Percentiles rank a stretch among this genome's conserved stretches.
Evolutionary conservation across 2,329 filamentous ascomycete genomes (phyloP).

Genomic region (Trichoderma polysporum): DNA sequence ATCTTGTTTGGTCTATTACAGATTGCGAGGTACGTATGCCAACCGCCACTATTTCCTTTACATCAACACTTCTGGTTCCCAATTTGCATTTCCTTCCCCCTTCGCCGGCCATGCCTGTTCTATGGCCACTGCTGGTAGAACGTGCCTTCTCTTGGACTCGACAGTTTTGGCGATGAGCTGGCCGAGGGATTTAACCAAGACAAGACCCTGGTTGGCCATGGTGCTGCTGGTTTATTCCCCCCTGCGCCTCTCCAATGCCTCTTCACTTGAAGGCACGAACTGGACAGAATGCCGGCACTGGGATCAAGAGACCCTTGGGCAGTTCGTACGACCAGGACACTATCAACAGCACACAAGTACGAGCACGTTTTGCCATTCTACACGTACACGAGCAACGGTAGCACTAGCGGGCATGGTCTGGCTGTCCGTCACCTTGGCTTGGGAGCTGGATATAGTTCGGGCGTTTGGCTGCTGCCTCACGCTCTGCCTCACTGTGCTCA

Average conservation of each 20-base stretch:
- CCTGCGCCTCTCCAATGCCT: background rate
- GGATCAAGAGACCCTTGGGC: background rate
- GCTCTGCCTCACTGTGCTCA: background rate
- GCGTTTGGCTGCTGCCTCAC: background rate
- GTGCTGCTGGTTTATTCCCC: background rate
- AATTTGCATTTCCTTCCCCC: background rate
- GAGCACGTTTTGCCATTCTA: background rate
- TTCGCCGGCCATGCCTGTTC: background rate
- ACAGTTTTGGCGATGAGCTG: background rate
- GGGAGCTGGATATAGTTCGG: conserved; percentile 1
- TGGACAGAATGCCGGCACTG: background rate
- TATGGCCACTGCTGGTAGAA: background rate
- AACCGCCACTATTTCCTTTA: background rate
- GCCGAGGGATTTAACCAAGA: background rate
- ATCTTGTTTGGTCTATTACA: background rate
- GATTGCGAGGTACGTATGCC: conserved; percentile 8
- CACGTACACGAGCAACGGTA: background rate
- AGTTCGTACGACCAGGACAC: conserved; percentile 2
- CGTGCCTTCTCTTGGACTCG: background rate
- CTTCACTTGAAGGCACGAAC: background rate
- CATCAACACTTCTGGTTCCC: background rate
- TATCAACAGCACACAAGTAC: background rate
- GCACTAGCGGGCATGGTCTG: background rate
- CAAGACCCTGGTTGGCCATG: background rate
- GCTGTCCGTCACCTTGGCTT: background rate